Percentiles rank a stretch among this genome's conserved stretches.
Evolutionary conservation across 2,329 filamentous ascomycete genomes (phyloP).

Genomic region (Chrysosporium queenslandicum): DNA sequence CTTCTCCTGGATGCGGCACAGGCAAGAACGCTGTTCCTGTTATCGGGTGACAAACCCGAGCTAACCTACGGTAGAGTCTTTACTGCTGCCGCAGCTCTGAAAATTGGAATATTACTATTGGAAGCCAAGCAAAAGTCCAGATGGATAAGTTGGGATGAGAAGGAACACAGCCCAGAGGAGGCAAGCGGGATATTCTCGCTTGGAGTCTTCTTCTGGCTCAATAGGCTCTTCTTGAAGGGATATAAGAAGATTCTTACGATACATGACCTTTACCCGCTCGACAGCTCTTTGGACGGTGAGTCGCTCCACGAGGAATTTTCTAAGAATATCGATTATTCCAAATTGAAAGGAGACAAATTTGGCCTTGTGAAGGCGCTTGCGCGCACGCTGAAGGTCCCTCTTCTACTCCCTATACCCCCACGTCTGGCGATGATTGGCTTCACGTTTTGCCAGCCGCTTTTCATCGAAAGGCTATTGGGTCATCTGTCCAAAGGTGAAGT

Average conservation of each 20-base stretch:
- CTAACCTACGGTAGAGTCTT: too few species aligned
- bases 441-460: background rate
- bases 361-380: background rate
- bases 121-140: too few species aligned
- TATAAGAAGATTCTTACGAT: slow-evolving; percentile 22
- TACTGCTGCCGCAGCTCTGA: too few species aligned
- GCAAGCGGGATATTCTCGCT: slow-evolving; percentile 27
- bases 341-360: background rate
- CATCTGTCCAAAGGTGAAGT: background rate
- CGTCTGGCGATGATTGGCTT: background rate
- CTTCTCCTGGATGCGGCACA: too few species aligned
- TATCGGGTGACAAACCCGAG: too few species aligned
- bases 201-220: slow-evolving; percentile 32
- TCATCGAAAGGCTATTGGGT: background rate
- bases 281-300: background rate
- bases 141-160: too few species aligned
- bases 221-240: slow-evolving; percentile 25
- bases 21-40: too few species aligned
- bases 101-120: too few species aligned
- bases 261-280: background rate
- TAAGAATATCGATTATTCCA: background rate
- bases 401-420: background rate
- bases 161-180: too few species aligned
- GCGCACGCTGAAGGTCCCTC: background rate
- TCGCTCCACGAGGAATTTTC: background rate